These are phyloP conservation scores for Beauveria rudraprayagi DNA, from an alignment of 2,329 filamentous ascomycete species.

Conservation along the genomic window DNA sequence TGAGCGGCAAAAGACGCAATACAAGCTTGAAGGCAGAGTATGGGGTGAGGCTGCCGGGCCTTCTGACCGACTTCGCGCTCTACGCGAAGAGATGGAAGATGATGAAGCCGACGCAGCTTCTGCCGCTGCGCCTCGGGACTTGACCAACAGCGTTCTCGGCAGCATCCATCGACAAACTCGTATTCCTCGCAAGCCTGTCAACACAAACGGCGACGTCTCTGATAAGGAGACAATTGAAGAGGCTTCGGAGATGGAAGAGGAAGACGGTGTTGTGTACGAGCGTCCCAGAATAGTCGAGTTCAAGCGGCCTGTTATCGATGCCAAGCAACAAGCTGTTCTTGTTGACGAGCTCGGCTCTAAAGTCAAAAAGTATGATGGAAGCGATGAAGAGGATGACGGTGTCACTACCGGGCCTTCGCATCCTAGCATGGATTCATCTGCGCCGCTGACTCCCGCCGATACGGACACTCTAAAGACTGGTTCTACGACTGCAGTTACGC, in stretches of 20 bases:
- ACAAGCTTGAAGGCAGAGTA: constrained; percentile 87
- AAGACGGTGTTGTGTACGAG: constrained; percentile 61
- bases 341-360: constrained; percentile 66
- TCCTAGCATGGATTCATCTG: constrained; percentile 63
- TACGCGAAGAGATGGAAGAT: constrained; percentile 90
- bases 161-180: constrained; percentile 57
- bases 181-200: constrained; percentile 47
- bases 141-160: constrained; percentile 67
- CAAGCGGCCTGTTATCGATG: constrained; percentile 58
- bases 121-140: constrained; percentile 49
- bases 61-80: constrained; percentile 82
- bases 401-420: constrained; percentile 68
- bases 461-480: constrained; percentile 49
- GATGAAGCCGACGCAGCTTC: constrained; percentile 44
- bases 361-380: constrained; percentile 63
- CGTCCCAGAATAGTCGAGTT: constrained; percentile 74
- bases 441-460: constrained; percentile 60
- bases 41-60: constrained; percentile 79
- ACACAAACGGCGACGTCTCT: constrained; percentile 35
- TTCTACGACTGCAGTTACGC: constrained; percentile 38
- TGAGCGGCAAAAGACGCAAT: constrained; percentile 94
- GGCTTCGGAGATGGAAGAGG: constrained; percentile 40
- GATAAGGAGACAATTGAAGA: constrained; percentile 37
- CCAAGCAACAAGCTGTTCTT: constrained; percentile 58
- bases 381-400: constrained; percentile 62